phyloP scores from a whole-genome alignment of 2,329 filamentous ascomycete genomes.

The Ramularia collo-cygni region DNA sequence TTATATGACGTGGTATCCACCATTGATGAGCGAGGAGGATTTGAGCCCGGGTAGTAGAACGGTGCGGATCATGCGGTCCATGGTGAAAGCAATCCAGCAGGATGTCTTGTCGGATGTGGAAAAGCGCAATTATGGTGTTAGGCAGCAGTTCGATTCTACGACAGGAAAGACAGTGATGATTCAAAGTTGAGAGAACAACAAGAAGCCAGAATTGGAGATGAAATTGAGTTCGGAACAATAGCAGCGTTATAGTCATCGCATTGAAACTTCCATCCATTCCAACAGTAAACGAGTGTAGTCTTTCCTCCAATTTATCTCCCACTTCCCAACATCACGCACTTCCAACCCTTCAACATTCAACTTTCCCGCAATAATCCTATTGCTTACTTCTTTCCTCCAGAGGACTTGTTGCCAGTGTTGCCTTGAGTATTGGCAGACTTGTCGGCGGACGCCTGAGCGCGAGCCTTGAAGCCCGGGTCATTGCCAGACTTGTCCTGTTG shows the following conservation, averaged over 20 bases:
- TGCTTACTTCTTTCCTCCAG: slow-evolving; percentile 4
- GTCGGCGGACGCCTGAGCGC: slow-evolving; percentile 24
- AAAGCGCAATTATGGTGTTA: neutral
- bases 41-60: neutral
- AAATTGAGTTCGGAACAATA: too few species aligned
- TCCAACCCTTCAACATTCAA: too few species aligned
- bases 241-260: too few species aligned
- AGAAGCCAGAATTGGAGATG: too few species aligned
- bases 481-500: slow-evolving; percentile 15
- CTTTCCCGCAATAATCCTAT: too few species aligned
- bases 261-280: too few species aligned
- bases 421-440: slow-evolving; percentile 8
- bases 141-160: neutral
- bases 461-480: slow-evolving; percentile 12
- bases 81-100: neutral
- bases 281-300: too few species aligned
- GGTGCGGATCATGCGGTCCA: neutral
- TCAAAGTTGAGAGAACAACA: too few species aligned
- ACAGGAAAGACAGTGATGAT: neutral
- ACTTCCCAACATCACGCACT: too few species aligned
- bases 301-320: too few species aligned
- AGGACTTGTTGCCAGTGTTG: slow-evolving; percentile 5
- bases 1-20: slow-evolving; percentile 6
- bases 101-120: neutral
- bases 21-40: neutral